Evolutionary conservation across 352 stramenopile species (phyloP), one percentile per base, ranked within the genome.

Genomic region (Phytopythium ostracodes): DNA sequence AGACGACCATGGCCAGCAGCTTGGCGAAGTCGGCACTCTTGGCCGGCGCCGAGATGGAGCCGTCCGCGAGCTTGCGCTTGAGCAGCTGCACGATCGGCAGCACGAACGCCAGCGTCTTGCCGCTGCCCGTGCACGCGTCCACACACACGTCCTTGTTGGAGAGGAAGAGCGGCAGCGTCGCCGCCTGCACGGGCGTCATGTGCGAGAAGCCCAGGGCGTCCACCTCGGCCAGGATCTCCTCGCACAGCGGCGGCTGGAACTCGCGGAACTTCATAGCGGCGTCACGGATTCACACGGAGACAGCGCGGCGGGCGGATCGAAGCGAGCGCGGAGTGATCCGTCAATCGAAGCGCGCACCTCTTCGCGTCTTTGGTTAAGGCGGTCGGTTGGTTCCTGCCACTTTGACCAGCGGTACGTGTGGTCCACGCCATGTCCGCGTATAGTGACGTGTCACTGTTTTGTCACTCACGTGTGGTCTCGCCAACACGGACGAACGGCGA

Each of bases 41-140:
- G 53, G 71, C 73, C 18, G 86, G 76, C 33, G 71, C 60, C 12
- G 63, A 76, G 64, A 93, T 88, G 51, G 73, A 78, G 35, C 75
- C 77, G 69, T 90, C 73, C 25, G 66, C 74, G 38, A 92, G 71
- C 64, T 84, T 81, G 52, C 53, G 77, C 66, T 78, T 78, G 40
- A 98, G 79, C 38, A 98, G 79, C 74, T 98, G 89, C 55, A 98
- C 81, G 40, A 97, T 85, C n/a, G 96, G 94, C 62, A 98, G 67
- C 57, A 98, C 84, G 72, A 98, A 99, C 38, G 96, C 85, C 29
- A 98, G 72, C 38, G 96, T 98, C 78, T 98, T 99, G 58, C 96
- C 96, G 17, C 83, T 97, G 38, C 96, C 96, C 27, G 96, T 99
- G 63, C 87, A 96, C n/a, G 96, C 96, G 66, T 98, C 88, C 27